These are phyloP conservation scores for Pyronema domesticum DNA, from an alignment of 495 filamentous ascomycete genomes.

Conservation along the genomic window DNA sequence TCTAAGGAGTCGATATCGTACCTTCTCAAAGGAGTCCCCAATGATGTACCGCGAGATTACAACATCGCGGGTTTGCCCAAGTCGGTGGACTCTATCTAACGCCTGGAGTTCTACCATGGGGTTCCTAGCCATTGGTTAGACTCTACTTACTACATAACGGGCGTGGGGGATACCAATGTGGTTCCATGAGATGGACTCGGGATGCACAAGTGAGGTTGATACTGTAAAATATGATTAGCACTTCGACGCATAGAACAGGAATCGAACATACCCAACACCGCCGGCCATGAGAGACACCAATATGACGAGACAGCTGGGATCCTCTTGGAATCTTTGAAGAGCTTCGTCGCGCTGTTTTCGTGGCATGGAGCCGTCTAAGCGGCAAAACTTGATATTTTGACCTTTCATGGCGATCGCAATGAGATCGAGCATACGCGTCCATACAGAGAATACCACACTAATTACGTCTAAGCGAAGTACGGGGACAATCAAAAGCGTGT, in stretches of 20 bases:
- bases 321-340: background rate
- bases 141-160: too few species aligned
- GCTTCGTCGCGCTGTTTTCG: constrained; percentile 8
- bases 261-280: constrained; percentile 30
- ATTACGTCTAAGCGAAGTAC: background rate
- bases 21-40: constrained; percentile 69
- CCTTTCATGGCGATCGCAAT: constrained; percentile 26
- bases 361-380: constrained; percentile 19
- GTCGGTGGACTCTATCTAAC: constrained; percentile 14
- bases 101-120: constrained; percentile 29
- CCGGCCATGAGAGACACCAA: constrained; percentile 32
- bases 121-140: constrained; percentile 47
- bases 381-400: constrained; percentile 2
- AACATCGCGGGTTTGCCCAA: constrained; percentile 16
- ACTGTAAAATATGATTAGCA: constrained; percentile 5
- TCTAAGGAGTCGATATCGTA: constrained; percentile 6
- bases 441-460: constrained; percentile 27
- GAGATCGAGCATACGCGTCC: constrained; percentile 18
- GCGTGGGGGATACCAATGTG: too few species aligned
- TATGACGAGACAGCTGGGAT: constrained; percentile 26
- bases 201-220: constrained; percentile 47
- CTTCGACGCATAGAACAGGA: too few species aligned
- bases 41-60: constrained; percentile 43
- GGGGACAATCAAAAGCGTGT: background rate
- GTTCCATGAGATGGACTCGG: constrained; percentile 85